phyloP scores from a whole-genome alignment of 306 rosid species.

The Lotus japonicus region DNA sequence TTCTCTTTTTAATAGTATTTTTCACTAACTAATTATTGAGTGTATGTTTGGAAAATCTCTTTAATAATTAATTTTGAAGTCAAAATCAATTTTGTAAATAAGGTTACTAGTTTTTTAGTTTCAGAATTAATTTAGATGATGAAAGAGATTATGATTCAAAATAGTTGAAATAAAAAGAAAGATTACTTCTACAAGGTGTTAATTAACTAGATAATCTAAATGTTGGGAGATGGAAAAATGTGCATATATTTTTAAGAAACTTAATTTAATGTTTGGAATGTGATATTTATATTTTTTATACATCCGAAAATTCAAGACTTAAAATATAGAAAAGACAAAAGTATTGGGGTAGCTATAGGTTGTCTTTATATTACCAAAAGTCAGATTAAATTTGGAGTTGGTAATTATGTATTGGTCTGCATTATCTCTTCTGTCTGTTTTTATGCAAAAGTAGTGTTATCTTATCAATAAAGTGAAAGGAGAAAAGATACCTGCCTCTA shows the following conservation, averaged over 20 bases:
- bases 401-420: slow-evolving; percentile 16
- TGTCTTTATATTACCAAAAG: slow-evolving; percentile 21
- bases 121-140: too few relatives aligned
- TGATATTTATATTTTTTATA: too few relatives aligned
- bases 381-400: slow-evolving; percentile 30
- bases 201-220: neutral
- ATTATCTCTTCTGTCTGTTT: slow-evolving; percentile 13
- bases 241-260: neutral
- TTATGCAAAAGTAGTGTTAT: slow-evolving; percentile 11
- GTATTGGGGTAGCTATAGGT: slow-evolving; percentile 17
- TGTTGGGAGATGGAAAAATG: neutral
- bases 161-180: neutral
- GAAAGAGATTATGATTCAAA: too few relatives aligned
- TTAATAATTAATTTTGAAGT: too few relatives aligned
- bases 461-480: slow-evolving; percentile 24
- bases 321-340: slow-evolving; percentile 2
- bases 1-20: too few relatives aligned
- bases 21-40: neutral
- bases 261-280: neutral
- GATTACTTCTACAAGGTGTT: neutral
- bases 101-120: too few relatives aligned
- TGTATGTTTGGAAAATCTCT: too few relatives aligned
- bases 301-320: too few relatives aligned
- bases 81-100: too few relatives aligned
- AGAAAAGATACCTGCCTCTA: slow-evolving; percentile 15